Conservation (phyloP, 1,284 basidiomycete genomes). For the Moesziomyces sp. region DNA sequence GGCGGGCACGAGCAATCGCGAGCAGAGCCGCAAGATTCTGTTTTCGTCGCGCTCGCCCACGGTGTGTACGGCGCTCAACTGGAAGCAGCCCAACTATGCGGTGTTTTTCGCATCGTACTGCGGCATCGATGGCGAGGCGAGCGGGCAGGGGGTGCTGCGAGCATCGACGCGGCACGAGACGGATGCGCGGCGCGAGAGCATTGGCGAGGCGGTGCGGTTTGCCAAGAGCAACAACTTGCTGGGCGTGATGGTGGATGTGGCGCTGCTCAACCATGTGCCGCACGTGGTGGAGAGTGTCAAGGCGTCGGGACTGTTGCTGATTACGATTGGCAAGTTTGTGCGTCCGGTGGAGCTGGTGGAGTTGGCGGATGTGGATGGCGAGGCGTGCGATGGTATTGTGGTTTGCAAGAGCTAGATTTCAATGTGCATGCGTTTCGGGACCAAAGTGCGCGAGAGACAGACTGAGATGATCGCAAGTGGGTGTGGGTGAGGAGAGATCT, state of each 20-base stretch:
- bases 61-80: constrained; percentile 80
- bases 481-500: constrained; percentile 3
- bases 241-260: constrained; percentile 90
- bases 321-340: constrained; percentile 56
- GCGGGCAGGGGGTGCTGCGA: constrained; percentile 40
- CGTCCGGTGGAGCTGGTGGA: constrained; percentile 9
- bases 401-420: constrained; percentile 45
- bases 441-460: background rate
- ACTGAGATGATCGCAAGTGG: constrained; percentile 1
- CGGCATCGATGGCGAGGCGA: constrained; percentile 72
- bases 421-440: background rate
- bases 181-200: constrained; percentile 75
- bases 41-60: constrained; percentile 63
- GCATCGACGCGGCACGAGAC: constrained; percentile 70
- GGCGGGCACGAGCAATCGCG: constrained; percentile 53
- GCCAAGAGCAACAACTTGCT: constrained; percentile 92
- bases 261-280: constrained; percentile 66
- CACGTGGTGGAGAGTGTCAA: constrained; percentile 62
- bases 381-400: constrained; percentile 53
- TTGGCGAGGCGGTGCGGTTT: constrained; percentile 92
- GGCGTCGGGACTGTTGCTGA: constrained; percentile 61
- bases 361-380: constrained; percentile 48
- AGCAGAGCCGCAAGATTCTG: constrained; percentile 61
- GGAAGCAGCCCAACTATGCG: constrained; percentile 99
- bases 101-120: constrained; percentile 93